phyloP scores from a whole-genome alignment of 306 rosid species.

The Acacia crassicarpa region DNA sequence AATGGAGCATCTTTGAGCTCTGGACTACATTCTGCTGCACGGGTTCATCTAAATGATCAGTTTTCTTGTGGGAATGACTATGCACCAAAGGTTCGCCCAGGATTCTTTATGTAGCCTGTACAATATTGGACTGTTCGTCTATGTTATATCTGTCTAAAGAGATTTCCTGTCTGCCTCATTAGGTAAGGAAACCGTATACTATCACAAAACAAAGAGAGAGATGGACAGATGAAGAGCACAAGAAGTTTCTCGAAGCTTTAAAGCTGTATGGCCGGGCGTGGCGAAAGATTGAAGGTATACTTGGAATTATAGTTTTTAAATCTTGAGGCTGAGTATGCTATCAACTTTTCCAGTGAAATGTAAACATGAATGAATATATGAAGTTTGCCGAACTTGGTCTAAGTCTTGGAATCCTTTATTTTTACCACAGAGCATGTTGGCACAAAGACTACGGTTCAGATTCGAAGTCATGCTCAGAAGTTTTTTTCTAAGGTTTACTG shows the following conservation, averaged over 20 bases:
- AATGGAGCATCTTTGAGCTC: constrained; percentile 37
- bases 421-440: constrained; percentile 74
- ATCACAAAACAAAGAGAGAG: constrained; percentile 82
- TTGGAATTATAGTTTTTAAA: neutral
- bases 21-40: constrained; percentile 36
- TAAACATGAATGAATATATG: constrained; percentile 12
- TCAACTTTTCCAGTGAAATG: neutral
- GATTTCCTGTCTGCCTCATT: constrained; percentile 6
- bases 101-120: neutral
- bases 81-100: constrained; percentile 58
- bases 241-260: constrained; percentile 78
- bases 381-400: constrained; percentile 21
- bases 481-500: constrained; percentile 85
- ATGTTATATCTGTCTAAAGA: constrained; percentile 17
- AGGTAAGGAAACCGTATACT: constrained; percentile 87
- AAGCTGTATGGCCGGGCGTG: constrained; percentile 82
- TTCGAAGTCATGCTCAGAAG: constrained; percentile 97
- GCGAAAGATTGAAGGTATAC: constrained; percentile 79
- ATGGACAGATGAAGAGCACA: constrained; percentile 92
- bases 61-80: constrained; percentile 56
- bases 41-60: constrained; percentile 49
- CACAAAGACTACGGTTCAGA: constrained; percentile 93
- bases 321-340: neutral
- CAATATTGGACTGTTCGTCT: constrained; percentile 11
- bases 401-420: constrained; percentile 33